A percentile compares a stretch with the other conserved stretches of the same genome.
Conservation (phyloP, 495 filamentous ascomycete genomes). For the Talaromyces ruber region DNA sequence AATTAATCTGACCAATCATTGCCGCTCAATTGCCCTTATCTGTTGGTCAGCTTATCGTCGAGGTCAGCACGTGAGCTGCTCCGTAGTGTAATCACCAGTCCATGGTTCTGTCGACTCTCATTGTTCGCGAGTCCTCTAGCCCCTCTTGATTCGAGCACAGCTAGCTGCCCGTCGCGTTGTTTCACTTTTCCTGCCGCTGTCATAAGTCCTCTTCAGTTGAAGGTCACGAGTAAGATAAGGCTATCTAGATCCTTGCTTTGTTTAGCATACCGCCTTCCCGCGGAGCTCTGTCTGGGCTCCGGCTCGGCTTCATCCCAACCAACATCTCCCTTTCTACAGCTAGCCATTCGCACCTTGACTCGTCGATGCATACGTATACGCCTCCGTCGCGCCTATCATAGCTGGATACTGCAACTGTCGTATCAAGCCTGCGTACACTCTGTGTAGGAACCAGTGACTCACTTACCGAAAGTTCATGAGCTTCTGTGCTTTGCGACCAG, state of each 20-base stretch:
- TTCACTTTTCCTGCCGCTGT: neutral
- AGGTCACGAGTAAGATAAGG: neutral
- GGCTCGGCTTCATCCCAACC: neutral
- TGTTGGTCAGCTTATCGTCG: neutral
- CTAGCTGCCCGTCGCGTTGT: neutral
- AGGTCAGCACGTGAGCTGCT: neutral
- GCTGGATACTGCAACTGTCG: neutral
- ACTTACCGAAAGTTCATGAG: neutral
- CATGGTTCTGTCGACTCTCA: neutral
- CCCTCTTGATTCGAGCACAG: neutral
- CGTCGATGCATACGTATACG: neutral
- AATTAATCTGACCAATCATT: neutral
- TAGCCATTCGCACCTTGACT: neutral
- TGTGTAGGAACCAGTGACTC: neutral
- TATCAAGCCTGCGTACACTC: neutral
- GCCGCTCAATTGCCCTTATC: neutral
- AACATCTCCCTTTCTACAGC: neutral
- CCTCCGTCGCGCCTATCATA: neutral
- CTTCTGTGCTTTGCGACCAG: neutral
- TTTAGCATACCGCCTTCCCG: neutral
- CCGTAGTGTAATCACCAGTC: neutral
- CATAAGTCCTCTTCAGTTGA: neutral
- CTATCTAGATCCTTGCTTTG: neutral
- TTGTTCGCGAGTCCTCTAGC: neutral
- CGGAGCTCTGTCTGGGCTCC: neutral